Percentiles rank a stretch among this genome's conserved stretches.
Conservation (phyloP, 768 basidiomycete species). For the Suillus americanus region DNA sequence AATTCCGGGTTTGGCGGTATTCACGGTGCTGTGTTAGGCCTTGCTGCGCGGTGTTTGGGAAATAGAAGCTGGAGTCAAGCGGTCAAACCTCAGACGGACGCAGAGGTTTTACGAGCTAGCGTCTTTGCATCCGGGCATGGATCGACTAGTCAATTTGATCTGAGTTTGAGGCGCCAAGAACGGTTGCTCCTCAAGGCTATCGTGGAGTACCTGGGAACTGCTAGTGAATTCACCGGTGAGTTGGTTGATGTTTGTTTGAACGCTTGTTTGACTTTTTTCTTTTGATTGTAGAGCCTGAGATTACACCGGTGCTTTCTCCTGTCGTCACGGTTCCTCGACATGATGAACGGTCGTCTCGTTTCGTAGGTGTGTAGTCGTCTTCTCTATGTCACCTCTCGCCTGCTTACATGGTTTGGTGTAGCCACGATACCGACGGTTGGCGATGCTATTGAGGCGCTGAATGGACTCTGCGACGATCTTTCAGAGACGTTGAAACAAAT, state of each 20-base stretch:
- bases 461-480: conserved; percentile 62
- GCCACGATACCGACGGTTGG: conserved; percentile 78
- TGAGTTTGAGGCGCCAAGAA: conserved; percentile 54
- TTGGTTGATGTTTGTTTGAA: background rate
- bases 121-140: conserved; percentile 55
- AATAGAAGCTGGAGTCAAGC: conserved; percentile 55
- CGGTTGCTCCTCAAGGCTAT: conserved; percentile 59
- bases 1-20: conserved; percentile 83
- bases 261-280: background rate
- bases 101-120: conserved; percentile 57
- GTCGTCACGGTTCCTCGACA: conserved; percentile 55
- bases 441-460: conserved; percentile 67
- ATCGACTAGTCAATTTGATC: conserved; percentile 57
- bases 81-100: conserved; percentile 64
- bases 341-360: conserved; percentile 57
- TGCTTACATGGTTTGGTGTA: conserved; percentile 21
- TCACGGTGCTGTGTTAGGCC: conserved; percentile 72
- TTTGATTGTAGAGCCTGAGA: conserved; percentile 57
- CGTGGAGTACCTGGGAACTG: conserved; percentile 65
- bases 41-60: conserved; percentile 72
- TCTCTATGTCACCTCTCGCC: too few relatives aligned
- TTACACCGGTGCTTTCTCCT: conserved; percentile 70
- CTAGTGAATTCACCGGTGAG: conserved; percentile 71
- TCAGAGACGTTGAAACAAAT: conserved; percentile 63
- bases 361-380: conserved; percentile 46